These are phyloP conservation scores for Claviceps sp. DNA, from an alignment of 2,329 filamentous ascomycete species.

Conservation along the genomic window DNA sequence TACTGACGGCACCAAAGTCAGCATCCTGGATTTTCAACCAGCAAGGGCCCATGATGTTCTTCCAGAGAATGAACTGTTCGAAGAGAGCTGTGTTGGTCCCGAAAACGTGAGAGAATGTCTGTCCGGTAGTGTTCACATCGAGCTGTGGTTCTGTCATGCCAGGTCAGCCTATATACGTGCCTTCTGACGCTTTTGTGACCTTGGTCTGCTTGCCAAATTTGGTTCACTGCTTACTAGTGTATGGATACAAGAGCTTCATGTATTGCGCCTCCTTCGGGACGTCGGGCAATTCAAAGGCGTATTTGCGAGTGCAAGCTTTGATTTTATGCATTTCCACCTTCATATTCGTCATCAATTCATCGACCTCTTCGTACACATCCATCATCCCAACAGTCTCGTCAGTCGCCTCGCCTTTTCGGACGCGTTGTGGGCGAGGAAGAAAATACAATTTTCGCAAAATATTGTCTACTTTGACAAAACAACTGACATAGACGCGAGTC, in stretches of 20 bases:
- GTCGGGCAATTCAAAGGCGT: conserved; percentile 81
- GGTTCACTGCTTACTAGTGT: conserved; percentile 44
- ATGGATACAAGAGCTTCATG: conserved; percentile 90
- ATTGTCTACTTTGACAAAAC: conserved; percentile 93
- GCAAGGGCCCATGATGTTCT: conserved; percentile 97
- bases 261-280: conserved; percentile 86
- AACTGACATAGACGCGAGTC: conserved; percentile 67
- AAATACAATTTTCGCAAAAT: conserved; percentile 88
- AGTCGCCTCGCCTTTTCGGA: conserved; percentile 50
- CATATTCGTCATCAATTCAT: conserved; percentile 74
- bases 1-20: conserved; percentile 73
- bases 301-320: conserved; percentile 79
- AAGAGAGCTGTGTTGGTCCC: conserved; percentile 88
- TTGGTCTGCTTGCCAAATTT: no score
- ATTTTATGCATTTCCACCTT: conserved; percentile 85
- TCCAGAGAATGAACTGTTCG: conserved; percentile 97
- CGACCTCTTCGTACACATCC: conserved; percentile 83
- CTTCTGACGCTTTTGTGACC: not conserved
- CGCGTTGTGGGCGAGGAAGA: conserved; percentile 56
- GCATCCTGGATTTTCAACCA: conserved; percentile 86
- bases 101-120: conserved; percentile 91
- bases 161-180: conserved; percentile 8
- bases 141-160: conserved; percentile 45
- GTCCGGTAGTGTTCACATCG: conserved; percentile 56
- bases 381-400: conserved; percentile 71